Evolutionary conservation across 768 basidiomycete genomes (phyloP).

Genomic region (Pulveroboletus sp.): DNA sequence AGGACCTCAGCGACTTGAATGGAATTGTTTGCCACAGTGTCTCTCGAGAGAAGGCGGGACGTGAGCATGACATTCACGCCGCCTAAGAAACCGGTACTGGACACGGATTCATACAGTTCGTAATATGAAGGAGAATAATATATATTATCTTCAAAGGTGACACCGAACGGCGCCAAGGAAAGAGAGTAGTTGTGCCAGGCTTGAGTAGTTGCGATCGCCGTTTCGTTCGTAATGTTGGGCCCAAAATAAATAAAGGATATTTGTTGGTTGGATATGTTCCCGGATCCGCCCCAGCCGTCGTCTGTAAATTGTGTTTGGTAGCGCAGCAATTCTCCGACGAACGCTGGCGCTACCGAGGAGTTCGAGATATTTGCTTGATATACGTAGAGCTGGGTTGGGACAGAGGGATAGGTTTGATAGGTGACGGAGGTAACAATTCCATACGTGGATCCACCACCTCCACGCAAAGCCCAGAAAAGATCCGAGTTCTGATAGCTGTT

Average conservation of each 20-base stretch:
- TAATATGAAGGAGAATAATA: conserved; percentile 5
- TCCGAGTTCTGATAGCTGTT: conserved; percentile 43
- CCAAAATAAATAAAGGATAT: conserved; percentile 24
- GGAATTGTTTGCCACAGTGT: conserved; percentile 5
- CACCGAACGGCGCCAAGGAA: conserved; percentile 8
- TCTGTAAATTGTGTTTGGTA: conserved; percentile 38
- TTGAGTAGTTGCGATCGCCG: conserved; percentile 33
- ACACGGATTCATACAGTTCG: background rate
- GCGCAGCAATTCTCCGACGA: conserved; percentile 36
- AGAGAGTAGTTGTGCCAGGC: conserved; percentile 31
- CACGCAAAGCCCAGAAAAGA: conserved; percentile 56
- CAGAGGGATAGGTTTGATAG: conserved; percentile 41
- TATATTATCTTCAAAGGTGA: background rate
- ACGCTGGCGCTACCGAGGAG: conserved; percentile 23
- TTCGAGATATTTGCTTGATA: conserved; percentile 34
- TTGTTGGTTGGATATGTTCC: background rate
- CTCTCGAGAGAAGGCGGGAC: conserved; percentile 9
- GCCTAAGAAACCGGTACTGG: background rate
- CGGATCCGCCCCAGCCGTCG: conserved; percentile 43
- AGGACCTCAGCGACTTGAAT: conserved; percentile 5
- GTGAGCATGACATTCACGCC: conserved; percentile 5
- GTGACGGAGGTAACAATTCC: conserved; percentile 48
- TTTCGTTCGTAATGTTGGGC: conserved; percentile 36
- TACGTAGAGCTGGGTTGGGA: conserved; percentile 31
- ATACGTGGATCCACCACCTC: conserved; percentile 50